Conservation (phyloP, 1,284 basidiomycete genomes). For the Thecaphora frezii region DNA sequence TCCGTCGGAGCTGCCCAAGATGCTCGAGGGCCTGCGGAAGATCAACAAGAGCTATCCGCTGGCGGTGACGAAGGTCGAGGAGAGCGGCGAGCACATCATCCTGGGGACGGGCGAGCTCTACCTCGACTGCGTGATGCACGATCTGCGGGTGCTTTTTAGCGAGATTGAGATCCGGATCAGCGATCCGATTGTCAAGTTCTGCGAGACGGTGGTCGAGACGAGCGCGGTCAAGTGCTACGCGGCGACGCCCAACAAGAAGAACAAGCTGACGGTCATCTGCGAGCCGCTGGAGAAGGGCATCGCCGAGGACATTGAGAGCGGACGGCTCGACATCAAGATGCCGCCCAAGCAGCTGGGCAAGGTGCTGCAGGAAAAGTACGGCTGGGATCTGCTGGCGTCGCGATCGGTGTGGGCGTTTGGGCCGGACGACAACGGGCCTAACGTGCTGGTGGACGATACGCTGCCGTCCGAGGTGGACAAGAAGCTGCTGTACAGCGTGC, state of each 20-base stretch:
- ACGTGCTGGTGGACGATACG: slow-evolving; percentile 92
- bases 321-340: slow-evolving; percentile 40
- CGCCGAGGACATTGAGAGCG: slow-evolving; percentile 55
- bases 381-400: slow-evolving; percentile 96
- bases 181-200: slow-evolving; percentile 96
- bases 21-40: slow-evolving; percentile 92
- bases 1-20: slow-evolving; percentile 96
- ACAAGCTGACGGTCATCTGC: slow-evolving; percentile 55
- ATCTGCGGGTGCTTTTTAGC: slow-evolving; percentile 84
- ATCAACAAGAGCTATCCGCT: slow-evolving; percentile 98
- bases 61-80: slow-evolving; percentile 91
- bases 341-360: slow-evolving; percentile 51
- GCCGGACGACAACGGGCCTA: slow-evolving; percentile 83
- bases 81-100: slow-evolving; percentile 94
- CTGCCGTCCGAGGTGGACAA: slow-evolving; percentile 95
- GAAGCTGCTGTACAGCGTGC: slow-evolving; percentile 82
- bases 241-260: slow-evolving; percentile 95
- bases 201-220: slow-evolving; percentile 97
- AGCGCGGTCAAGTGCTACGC: slow-evolving; percentile 98
- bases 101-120: slow-evolving; percentile 97
- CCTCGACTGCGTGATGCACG: slow-evolving; percentile 95
- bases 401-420: slow-evolving; percentile 99
- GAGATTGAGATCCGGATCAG: slow-evolving; percentile 99
- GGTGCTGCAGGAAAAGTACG: slow-evolving; percentile 69
- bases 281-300: slow-evolving; percentile 57